These are phyloP conservation scores for Globisporangium barbulae DNA, from an alignment of 352 stramenopile species.

Conservation along the genomic window DNA sequence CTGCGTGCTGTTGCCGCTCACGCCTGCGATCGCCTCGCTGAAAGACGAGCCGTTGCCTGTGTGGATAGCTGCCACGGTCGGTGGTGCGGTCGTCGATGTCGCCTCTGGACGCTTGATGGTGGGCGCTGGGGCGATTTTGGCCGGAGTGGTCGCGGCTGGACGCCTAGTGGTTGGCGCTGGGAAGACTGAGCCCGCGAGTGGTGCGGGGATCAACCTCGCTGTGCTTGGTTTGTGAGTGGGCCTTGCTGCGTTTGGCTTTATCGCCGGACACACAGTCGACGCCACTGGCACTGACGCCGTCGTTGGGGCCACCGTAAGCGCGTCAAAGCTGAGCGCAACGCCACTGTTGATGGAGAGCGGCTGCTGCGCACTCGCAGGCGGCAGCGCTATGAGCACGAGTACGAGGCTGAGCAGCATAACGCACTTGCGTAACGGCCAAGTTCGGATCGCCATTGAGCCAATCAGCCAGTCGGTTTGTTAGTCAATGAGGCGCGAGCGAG, in stretches of 20 bases:
- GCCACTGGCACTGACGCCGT: background rate
- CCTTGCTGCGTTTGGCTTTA: background rate
- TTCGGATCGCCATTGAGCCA: background rate
- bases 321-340: background rate
- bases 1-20: background rate
- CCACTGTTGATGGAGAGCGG: background rate
- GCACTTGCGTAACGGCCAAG: constrained; percentile 3
- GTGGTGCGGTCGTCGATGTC: background rate
- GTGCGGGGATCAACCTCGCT: too few relatives aligned
- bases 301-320: background rate
- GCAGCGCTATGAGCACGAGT: background rate
- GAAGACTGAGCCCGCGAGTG: too few relatives aligned
- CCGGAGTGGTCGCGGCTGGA: too few relatives aligned
- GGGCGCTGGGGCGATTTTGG: too few relatives aligned
- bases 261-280: background rate
- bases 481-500: too few relatives aligned
- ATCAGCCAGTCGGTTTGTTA: too few relatives aligned
- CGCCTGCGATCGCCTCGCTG: background rate
- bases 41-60: background rate
- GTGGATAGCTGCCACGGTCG: background rate
- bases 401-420: constrained; percentile 8
- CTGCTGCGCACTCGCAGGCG: background rate
- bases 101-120: too few relatives aligned
- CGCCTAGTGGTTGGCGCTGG: too few relatives aligned
- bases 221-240: too few relatives aligned